phyloP scores from a whole-genome alignment of 306 rosid genomes.

The Prinsepia uniflora region DNA sequence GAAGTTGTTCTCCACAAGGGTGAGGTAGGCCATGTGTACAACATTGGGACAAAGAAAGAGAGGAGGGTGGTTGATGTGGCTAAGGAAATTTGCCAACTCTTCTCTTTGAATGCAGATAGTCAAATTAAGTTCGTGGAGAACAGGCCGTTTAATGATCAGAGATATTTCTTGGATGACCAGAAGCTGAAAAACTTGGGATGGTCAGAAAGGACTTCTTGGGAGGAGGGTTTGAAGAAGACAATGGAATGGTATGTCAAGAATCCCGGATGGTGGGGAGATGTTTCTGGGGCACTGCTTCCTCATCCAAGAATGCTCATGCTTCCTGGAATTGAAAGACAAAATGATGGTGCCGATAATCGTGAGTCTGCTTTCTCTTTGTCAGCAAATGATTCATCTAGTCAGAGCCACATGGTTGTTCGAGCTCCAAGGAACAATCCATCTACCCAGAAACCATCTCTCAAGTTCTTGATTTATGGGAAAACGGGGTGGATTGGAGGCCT shows the following conservation, averaged over 20 bases:
- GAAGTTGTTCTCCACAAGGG: constrained; percentile 54
- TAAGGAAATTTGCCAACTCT: constrained; percentile 44
- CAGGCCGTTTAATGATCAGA: constrained; percentile 57
- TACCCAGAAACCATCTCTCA: constrained; percentile 34
- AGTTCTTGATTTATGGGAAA: constrained; percentile 49
- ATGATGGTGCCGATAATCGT: constrained; percentile 27
- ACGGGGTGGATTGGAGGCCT: constrained; percentile 57
- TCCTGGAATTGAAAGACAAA: constrained; percentile 45
- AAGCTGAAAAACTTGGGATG: constrained; percentile 54
- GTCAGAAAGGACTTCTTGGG: constrained; percentile 49
- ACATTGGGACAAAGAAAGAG: constrained; percentile 55
- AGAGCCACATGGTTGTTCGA: constrained; percentile 28
- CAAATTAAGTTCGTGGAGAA: constrained; percentile 45
- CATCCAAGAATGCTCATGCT: constrained; percentile 57
- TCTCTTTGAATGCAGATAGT: constrained; percentile 36
- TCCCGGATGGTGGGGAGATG: constrained; percentile 65
- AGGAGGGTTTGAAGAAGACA: constrained; percentile 48
- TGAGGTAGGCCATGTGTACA: constrained; percentile 62
- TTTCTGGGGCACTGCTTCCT: constrained; percentile 56
- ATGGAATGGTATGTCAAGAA: constrained; percentile 54
- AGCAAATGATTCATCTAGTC: constrained; percentile 18
- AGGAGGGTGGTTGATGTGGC: constrained; percentile 65
- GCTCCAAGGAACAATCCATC: constrained; percentile 15
- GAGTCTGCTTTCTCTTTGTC: background rate
- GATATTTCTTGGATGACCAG: constrained; percentile 51